phyloP scores from a whole-genome alignment of 139 green algal species.

The Picochlorum sp. region DNA sequence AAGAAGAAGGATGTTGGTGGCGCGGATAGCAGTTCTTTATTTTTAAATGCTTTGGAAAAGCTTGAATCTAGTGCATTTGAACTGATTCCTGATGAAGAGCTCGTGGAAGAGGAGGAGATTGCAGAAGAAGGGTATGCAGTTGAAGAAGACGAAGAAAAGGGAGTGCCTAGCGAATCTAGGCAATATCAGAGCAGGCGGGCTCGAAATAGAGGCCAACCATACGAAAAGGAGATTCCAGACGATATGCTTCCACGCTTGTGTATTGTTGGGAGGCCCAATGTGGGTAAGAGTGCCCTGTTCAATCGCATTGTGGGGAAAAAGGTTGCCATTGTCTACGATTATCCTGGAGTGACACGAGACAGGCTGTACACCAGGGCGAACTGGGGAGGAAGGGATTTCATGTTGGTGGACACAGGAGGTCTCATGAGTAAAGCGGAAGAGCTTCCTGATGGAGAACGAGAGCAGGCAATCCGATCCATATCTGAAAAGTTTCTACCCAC shows the following conservation, averaged over 20 bases:
- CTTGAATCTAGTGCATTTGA: neutral
- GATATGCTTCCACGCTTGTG: conserved; percentile 46
- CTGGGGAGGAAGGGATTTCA: conserved; percentile 86
- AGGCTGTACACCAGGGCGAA: conserved; percentile 81
- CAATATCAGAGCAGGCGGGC: neutral
- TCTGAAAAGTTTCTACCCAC: conserved; percentile 53
- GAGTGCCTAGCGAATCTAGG: neutral
- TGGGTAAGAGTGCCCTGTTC: conserved; percentile 95
- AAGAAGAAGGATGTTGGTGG: neutral
- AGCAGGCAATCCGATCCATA: conserved; percentile 47
- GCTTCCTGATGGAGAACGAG: conserved; percentile 47
- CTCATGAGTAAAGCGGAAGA: conserved; percentile 68
- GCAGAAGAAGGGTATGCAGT: neutral
- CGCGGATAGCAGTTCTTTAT: neutral
- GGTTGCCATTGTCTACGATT: conserved; percentile 91
- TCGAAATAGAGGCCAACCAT: neutral
- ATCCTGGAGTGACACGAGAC: conserved; percentile 79
- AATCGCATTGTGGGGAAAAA: conserved; percentile 77
- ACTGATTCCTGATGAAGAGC: too few species aligned
- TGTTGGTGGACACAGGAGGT: conserved; percentile 93
- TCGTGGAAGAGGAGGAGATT: neutral
- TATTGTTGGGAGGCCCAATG: conserved; percentile 89
- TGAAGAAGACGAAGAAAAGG: neutral
- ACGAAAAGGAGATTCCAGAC: conserved; percentile 5
- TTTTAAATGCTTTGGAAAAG: neutral